A percentile compares a stretch with the other conserved stretches of the same genome.
Evolutionary conservation across 1,284 basidiomycete species (phyloP).

Genomic region (Athelia psychrophila): DNA sequence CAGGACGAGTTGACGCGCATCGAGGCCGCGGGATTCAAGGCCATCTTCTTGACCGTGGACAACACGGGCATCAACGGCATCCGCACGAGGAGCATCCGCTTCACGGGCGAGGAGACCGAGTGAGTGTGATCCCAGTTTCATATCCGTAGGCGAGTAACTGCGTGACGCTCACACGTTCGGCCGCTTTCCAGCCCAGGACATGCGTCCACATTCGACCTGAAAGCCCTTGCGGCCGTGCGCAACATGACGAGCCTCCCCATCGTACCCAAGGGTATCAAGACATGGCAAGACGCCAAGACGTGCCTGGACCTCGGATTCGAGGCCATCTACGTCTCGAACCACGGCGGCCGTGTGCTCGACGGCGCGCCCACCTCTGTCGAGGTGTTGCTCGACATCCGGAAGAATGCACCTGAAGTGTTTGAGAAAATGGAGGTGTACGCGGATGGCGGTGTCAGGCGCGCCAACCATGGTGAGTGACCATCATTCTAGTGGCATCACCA

Average conservation of each 20-base stretch:
- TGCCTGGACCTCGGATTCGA: slow-evolving; percentile 29
- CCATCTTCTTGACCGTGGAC: slow-evolving; percentile 30
- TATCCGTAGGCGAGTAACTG: slow-evolving; percentile 12
- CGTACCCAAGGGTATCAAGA: slow-evolving; percentile 28
- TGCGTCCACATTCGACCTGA: slow-evolving; percentile 7
- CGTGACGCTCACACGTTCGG: not conserved
- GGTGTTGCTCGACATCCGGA: slow-evolving; percentile 28
- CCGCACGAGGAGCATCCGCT: slow-evolving; percentile 19
- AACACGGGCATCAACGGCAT: slow-evolving; percentile 27
- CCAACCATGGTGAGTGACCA: slow-evolving; percentile 15
- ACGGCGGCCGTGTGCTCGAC: slow-evolving; percentile 34
- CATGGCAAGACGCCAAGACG: slow-evolving; percentile 26
- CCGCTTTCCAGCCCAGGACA: slow-evolving; percentile 16
- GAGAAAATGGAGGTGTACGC: slow-evolving; percentile 26
- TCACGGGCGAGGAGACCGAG: slow-evolving; percentile 7
- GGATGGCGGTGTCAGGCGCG: slow-evolving; percentile 26
- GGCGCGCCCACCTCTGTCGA: slow-evolving; percentile 29
- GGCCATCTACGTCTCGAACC: slow-evolving; percentile 33
- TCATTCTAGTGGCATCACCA: too few species aligned
- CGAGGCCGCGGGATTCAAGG: slow-evolving; percentile 24
- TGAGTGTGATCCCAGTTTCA: not conserved
- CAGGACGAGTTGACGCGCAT: slow-evolving; percentile 21
- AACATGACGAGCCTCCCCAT: slow-evolving; percentile 24
- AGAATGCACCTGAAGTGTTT: slow-evolving; percentile 25
- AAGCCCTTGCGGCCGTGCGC: slow-evolving; percentile 20